Conservation (phyloP, 2,329 filamentous ascomycete genomes). For the Metarhizium sp. region DNA sequence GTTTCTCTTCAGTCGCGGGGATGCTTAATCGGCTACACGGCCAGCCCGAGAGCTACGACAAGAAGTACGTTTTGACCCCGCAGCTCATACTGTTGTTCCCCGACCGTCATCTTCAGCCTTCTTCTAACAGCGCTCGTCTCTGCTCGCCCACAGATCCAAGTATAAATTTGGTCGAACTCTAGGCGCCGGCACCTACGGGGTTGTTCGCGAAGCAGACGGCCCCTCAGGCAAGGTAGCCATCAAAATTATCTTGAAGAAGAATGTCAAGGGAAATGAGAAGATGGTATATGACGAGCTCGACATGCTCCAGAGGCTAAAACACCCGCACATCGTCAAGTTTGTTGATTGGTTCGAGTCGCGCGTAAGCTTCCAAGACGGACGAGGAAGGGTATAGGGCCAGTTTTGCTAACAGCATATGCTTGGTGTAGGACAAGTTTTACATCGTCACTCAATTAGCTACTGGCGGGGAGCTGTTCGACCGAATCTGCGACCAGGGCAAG, state of each 20-base stretch:
- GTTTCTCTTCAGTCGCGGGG: conserved; percentile 52
- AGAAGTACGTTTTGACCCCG: conserved; percentile 55
- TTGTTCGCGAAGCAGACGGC: conserved; percentile 89
- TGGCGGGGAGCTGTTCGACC: conserved; percentile 92
- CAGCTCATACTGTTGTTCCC: conserved; percentile 14
- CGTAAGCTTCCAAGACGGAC: conserved; percentile 38
- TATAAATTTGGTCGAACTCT: conserved; percentile 91
- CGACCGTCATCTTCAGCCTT: background rate
- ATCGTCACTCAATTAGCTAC: conserved; percentile 96
- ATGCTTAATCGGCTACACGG: conserved; percentile 96
- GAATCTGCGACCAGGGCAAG: conserved; percentile 95
- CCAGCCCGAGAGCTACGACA: conserved; percentile 97
- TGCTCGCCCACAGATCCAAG: conserved; percentile 49
- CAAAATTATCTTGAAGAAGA: conserved; percentile 99
- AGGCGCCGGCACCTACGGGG: conserved; percentile 95
- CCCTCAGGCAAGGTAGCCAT: conserved; percentile 79
- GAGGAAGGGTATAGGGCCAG: background rate
- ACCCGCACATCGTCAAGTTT: conserved; percentile 94
- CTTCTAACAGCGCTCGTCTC: background rate
- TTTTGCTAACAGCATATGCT: background rate
- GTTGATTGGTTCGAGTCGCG: conserved; percentile 99
- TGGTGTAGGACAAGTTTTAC: conserved; percentile 87
- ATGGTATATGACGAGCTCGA: conserved; percentile 98
- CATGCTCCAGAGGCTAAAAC: conserved; percentile 83
- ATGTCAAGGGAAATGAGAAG: conserved; percentile 93